Evolutionary conservation across 345 rosid genomes (phyloP).

Genomic region (Boechera retrofracta): DNA sequence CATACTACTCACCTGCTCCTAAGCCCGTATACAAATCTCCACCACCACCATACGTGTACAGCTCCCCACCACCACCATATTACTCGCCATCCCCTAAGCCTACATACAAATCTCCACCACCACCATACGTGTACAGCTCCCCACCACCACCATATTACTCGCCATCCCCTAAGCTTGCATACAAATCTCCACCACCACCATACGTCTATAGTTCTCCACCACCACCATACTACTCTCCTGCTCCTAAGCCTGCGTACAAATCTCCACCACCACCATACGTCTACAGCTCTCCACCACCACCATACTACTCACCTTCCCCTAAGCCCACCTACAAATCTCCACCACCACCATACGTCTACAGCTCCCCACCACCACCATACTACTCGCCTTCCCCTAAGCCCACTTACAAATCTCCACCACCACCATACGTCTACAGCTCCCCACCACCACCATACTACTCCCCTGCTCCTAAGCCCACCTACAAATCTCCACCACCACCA

Average conservation of each 20-base stretch:
- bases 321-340: background rate
- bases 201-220: too few species aligned
- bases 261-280: background rate
- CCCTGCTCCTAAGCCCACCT: background rate
- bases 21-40: background rate
- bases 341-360: background rate
- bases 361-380: background rate
- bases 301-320: background rate
- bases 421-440: background rate
- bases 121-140: background rate
- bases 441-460: conserved; percentile 4
- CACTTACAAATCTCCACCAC: too few species aligned
- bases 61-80: background rate
- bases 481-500: conserved; percentile 8
- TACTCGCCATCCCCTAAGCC: background rate
- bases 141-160: conserved; percentile 7
- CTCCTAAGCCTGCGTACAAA: background rate
- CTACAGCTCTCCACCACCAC: background rate
- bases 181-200: conserved; percentile 1
- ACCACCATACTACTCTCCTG: background rate
- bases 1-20: too few species aligned
- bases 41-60: background rate
- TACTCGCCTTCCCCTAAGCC: background rate
- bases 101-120: background rate
- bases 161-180: background rate